Evolutionary conservation across 441 rosid species (phyloP).

Genomic region (Melastoma candidum): DNA sequence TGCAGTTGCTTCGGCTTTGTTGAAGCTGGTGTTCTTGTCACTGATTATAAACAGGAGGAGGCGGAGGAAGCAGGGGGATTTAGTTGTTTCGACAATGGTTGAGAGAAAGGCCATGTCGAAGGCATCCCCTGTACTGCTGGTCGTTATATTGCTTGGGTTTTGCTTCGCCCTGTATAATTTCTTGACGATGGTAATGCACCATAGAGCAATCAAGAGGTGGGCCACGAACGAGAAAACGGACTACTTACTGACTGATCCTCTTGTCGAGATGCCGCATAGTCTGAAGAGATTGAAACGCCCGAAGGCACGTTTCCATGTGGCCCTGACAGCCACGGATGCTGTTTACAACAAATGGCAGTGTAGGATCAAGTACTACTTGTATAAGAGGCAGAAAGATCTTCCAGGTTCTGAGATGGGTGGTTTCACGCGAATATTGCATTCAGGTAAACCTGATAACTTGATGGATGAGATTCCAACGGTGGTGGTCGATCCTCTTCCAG

Average conservation of each 20-base stretch:
- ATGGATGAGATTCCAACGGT: constrained; percentile 63
- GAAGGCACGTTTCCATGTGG: constrained; percentile 41
- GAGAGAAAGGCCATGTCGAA: constrained; percentile 34
- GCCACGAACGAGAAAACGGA: constrained; percentile 19
- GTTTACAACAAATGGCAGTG: constrained; percentile 66
- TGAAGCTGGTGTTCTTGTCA: too few relatives aligned
- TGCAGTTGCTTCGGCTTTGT: too few relatives aligned
- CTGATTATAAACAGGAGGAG: too few relatives aligned
- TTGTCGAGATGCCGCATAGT: constrained; percentile 46
- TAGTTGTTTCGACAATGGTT: constrained; percentile 5
- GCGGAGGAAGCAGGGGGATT: background rate
- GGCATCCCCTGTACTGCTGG: constrained; percentile 39
- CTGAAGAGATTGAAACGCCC: constrained; percentile 24
- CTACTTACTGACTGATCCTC: constrained; percentile 40
- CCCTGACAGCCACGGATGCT: constrained; percentile 57
- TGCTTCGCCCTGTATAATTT: constrained; percentile 63
- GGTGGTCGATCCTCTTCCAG: constrained; percentile 67
- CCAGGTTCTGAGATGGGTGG: constrained; percentile 69
- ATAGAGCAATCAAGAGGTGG: constrained; percentile 19
- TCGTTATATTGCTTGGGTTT: constrained; percentile 46
- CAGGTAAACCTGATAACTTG: constrained; percentile 53
- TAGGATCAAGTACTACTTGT: constrained; percentile 70
- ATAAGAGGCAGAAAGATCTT: constrained; percentile 41
- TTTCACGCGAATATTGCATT: constrained; percentile 59
- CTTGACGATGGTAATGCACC: constrained; percentile 38